Conservation (phyloP, 495 filamentous ascomycete genomes). For the Polyplosphaeria fusca region DNA sequence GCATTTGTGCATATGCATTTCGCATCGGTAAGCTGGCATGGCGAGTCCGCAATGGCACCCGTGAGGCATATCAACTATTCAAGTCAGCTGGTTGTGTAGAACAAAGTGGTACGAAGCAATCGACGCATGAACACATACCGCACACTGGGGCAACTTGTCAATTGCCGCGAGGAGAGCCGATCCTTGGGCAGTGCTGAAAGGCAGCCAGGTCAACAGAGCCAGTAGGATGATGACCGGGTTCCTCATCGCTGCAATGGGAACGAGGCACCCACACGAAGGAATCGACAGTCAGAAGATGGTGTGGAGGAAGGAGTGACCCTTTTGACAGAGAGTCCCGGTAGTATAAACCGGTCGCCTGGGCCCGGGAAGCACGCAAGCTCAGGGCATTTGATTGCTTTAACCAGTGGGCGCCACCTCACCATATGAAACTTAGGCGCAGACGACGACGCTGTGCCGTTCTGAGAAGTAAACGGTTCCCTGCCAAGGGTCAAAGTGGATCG, state of each 20-base stretch:
- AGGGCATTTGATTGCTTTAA: neutral
- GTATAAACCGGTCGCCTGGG: neutral
- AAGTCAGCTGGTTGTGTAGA: neutral
- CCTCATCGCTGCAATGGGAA: neutral
- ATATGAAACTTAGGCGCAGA: neutral
- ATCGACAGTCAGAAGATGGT: neutral
- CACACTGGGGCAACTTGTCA: conserved; percentile 1
- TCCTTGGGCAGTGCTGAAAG: neutral
- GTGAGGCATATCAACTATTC: conserved; percentile 16
- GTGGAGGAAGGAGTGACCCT: neutral
- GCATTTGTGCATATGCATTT: conserved; percentile 23
- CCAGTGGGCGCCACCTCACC: neutral
- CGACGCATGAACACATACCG: conserved; percentile 13
- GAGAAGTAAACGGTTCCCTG: no score
- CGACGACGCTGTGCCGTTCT: no score
- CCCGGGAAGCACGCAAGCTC: neutral
- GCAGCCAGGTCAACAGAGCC: neutral
- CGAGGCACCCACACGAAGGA: neutral
- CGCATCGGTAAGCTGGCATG: conserved; percentile 14
- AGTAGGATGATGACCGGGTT: neutral
- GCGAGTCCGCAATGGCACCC: conserved; percentile 3
- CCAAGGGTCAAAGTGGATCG: no score
- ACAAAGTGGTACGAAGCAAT: no score
- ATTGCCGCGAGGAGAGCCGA: neutral
- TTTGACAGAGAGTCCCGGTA: neutral